phyloP scores from a whole-genome alignment of 768 basidiomycete species.

The Lentinus tigrinus region DNA sequence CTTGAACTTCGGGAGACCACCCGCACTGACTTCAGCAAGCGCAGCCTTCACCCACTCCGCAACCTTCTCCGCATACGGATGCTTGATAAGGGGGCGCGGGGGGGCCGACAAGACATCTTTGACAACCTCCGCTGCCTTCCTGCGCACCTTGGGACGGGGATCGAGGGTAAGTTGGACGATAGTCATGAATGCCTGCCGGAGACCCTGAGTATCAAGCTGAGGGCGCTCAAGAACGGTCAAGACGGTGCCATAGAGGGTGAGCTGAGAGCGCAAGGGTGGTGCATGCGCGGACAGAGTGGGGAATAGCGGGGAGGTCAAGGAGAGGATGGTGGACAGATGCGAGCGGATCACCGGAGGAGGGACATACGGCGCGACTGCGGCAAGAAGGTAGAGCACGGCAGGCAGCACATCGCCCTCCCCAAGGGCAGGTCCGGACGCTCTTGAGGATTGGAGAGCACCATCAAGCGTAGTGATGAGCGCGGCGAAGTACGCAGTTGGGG shows the following conservation, averaged over 20 bases:
- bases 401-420: conserved; percentile 77
- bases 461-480: conserved; percentile 83
- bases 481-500: conserved; percentile 94
- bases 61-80: conserved; percentile 84
- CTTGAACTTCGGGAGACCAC: conserved; percentile 61
- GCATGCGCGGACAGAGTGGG: conserved; percentile 62
- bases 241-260: conserved; percentile 71
- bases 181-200: conserved; percentile 83
- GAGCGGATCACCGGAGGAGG: conserved; percentile 77
- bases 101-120: conserved; percentile 74
- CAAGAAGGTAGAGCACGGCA: conserved; percentile 81
- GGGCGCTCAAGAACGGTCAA: conserved; percentile 69
- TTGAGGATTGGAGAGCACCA: conserved; percentile 64
- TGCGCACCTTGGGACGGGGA: conserved; percentile 91
- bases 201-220: conserved; percentile 62
- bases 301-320: conserved; percentile 78
- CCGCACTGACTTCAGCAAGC: conserved; percentile 63
- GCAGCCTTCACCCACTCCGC: conserved; percentile 75
- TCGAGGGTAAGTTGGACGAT: conserved; percentile 83
- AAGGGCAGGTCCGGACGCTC: conserved; percentile 32
- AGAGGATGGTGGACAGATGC: conserved; percentile 68
- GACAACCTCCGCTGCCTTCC: conserved; percentile 83
- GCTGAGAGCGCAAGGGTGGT: conserved; percentile 82
- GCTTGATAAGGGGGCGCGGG: conserved; percentile 70
- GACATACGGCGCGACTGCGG: conserved; percentile 75